These are phyloP conservation scores for Candida maesae DNA, from an alignment of 805 yeast genomes.

Conservation along the genomic window DNA sequence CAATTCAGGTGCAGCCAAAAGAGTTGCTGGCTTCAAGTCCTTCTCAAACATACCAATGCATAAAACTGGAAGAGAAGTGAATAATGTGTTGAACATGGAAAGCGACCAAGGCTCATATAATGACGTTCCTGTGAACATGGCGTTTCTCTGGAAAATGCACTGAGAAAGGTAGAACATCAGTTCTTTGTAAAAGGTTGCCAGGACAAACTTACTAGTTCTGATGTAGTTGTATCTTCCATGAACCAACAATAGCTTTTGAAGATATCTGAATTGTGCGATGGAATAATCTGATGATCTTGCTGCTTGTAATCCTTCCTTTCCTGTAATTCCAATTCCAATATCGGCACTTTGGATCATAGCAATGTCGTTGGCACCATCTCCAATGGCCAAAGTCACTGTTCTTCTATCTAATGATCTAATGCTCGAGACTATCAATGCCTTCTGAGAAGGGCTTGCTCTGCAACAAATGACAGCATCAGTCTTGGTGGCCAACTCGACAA, in stretches of 20 bases:
- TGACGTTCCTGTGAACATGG: conserved; percentile 90
- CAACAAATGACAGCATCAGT: conserved; percentile 93
- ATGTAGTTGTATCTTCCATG: conserved; percentile 96
- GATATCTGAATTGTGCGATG: conserved; percentile 87
- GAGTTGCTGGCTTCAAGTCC: conserved; percentile 83
- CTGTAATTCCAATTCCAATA: conserved; percentile 96
- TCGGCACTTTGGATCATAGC: conserved; percentile 99
- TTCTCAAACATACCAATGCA: conserved; percentile 95
- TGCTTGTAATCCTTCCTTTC: conserved; percentile 95
- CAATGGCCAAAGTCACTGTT: conserved; percentile 89
- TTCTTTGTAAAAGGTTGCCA: conserved; percentile 94
- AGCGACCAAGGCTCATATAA: conserved; percentile 94
- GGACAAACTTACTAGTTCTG: conserved; percentile 85
- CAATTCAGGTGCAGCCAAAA: conserved; percentile 87
- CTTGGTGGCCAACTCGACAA: conserved; percentile 79
- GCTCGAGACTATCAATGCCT: conserved; percentile 80
- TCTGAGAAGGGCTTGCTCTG: conserved; percentile 96
- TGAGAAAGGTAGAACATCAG: conserved; percentile 86
- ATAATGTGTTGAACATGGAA: conserved; percentile 94
- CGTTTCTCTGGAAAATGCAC: conserved; percentile 77
- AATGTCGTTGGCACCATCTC: conserved; percentile 98
- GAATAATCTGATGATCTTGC: conserved; percentile 94
- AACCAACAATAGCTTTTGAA: conserved; percentile 78
- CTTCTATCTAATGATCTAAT: conserved; percentile 67
- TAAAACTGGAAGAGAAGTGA: conserved; percentile 87